Evolutionary conservation across 345 rosid species (phyloP).

Genomic region (Euphorbia pulcherrima): DNA sequence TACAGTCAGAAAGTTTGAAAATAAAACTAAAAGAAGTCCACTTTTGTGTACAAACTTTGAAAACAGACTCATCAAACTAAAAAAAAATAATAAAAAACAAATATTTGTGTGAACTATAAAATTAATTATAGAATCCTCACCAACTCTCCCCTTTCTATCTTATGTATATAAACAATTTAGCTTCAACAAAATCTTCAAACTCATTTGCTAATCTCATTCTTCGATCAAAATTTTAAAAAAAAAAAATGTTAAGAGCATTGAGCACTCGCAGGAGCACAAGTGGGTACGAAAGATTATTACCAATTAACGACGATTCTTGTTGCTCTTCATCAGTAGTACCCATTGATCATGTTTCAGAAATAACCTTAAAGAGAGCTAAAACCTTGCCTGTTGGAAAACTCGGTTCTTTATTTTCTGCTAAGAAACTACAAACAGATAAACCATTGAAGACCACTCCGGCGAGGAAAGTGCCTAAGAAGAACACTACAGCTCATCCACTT

Average conservation of each 20-base stretch:
- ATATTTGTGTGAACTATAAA: neutral
- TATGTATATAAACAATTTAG: neutral
- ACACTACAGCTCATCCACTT: conserved; percentile 47
- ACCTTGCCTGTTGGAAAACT: conserved; percentile 34
- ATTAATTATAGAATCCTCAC: conserved; percentile 8
- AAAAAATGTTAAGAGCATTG: conserved; percentile 55
- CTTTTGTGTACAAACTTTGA: neutral
- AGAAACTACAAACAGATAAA: neutral
- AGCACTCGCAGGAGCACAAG: conserved; percentile 46
- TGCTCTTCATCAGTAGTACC: conserved; percentile 11
- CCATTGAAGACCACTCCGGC: conserved; percentile 9
- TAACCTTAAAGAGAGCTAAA: conserved; percentile 38
- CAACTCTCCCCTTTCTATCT: neutral
- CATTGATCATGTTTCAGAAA: conserved; percentile 14
- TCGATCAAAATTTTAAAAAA: neutral
- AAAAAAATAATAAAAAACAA: neutral
- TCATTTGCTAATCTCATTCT: neutral
- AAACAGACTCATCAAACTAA: conserved; percentile 4
- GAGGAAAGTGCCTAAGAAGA: conserved; percentile 26
- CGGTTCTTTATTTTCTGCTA: too few species aligned
- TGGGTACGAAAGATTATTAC: conserved; percentile 46
- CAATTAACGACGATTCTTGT: conserved; percentile 29
- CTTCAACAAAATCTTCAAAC: neutral
- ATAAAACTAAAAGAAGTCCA: neutral
- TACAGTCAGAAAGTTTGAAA: neutral